Base-by-base conservation (phyloP, 345 rosid genomes). In the Syzygium oleosum region DNA sequence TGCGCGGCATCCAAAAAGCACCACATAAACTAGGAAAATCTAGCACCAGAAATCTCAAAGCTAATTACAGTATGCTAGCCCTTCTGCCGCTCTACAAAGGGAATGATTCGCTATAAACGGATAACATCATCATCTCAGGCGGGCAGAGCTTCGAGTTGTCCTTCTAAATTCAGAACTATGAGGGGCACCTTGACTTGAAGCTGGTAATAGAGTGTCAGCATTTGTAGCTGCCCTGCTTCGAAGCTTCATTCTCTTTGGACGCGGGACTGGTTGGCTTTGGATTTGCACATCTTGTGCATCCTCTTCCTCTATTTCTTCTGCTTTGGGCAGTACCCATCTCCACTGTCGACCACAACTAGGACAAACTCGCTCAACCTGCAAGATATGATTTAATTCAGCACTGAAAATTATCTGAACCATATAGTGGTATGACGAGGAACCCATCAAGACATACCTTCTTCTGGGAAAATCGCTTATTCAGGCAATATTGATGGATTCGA, bases 401-500 rank as follows among this genome's bases (percentile, higher is more conserved):
- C 80, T 17, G 49, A 73, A 73, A 73, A 19, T 34, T 34, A 34
- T 34, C 80, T 34, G 80, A 34, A 14, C 7, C 49, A 84, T 27
- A 63, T 23, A 51, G 79, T 25, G 12, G n/a, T 19, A 8, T 14
- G 22, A 17, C n/a, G 84, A 9, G 21, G 88, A 51, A 34, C 52
- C 86, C 51, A 55, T 52, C 84, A 86, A 77, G 41, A 84, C 55
- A 2, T 93, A 96, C 99, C 94, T 85, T 88, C 87, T 88, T 94
- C 85, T 87, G 92, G 14, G 93, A 91, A 87, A 91, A 87, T 88
- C 92, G 91, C 90, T 90, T 94, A 89, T 90, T 88, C 87, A 96
- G 93, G 92, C 99, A 98, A 90, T 96, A 93, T n/a, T 87, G 92
- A 91, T 98, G 99, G 65, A 98, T 92, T 89, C 98, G 92, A 85